Evolutionary conservation across 139 green algal genomes (phyloP), one percentile per base, ranked within the genome.

Genomic region (Asterochloris erici): DNA sequence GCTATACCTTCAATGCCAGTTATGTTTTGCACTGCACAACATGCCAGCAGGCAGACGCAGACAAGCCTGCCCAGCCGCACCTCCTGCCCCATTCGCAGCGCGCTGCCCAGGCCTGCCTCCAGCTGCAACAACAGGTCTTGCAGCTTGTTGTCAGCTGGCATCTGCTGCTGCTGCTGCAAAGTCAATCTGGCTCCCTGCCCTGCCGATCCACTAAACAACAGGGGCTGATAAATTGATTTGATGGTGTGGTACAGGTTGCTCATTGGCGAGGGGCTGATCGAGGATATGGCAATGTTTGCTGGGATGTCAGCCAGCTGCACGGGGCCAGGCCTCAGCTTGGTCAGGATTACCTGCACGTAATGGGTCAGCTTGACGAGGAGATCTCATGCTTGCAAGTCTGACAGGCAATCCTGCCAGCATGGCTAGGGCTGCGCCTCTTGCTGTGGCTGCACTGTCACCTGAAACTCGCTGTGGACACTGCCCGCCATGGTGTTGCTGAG

Each of bases 161-260:
- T 2, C 38, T 54, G 38, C 38, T 54, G 38, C 38, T 54, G 38
- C 38, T 54, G 38, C 38, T 54, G 38, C 38, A 54, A 54, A 54
- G 38, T 6, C 38, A 54, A 6, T 54, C 38, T 54, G 38, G 38
- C 38, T 24, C 38, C 64, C 73, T 14, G 66, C 79, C 19, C 74
- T 85, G 10, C 29, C 54, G 81, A 16, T 0, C 68, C 47, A 13
- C 73, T 61, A 68, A 68, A 75, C 27, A 94, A 81, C 29, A 93
- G 47, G 0, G 91, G 91, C 38, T 68, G 82, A 82, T 93, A 94
- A 10, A 94, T 84, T 75, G 85, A 81, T 68, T 86, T 87, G 21
- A 93, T 84, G 14, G 83, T 77, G 74, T 91, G 88, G 78, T 93
- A 94, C 79, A 94, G 76, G 73, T 84, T 87, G 82, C 82, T 90